phyloP scores from a whole-genome alignment of 805 yeast genomes.

The Metschnikowia kunwiensis region DNA sequence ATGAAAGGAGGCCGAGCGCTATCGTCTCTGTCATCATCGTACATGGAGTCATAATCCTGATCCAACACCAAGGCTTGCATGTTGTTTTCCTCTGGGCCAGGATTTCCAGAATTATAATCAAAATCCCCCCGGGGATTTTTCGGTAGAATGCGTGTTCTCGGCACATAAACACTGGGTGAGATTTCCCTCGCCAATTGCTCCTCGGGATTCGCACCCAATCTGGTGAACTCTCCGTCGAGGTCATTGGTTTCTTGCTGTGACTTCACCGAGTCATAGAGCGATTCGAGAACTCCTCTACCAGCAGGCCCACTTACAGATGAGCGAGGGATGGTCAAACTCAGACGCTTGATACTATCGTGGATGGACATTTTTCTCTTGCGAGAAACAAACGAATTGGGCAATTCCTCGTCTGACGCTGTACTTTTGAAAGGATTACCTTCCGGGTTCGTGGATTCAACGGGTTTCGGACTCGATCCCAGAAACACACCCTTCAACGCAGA shows the following conservation, averaged over 20 bases:
- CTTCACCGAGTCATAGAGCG: slow-evolving; percentile 10
- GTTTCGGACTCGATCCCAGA: neutral
- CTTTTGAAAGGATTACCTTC: neutral
- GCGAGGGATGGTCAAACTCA: slow-evolving; percentile 14
- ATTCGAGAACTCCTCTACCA: slow-evolving; percentile 7
- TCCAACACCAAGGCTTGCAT: slow-evolving; percentile 23
- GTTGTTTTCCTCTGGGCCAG: neutral
- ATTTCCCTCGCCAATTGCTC: slow-evolving; percentile 10
- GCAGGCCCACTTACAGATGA: slow-evolving; percentile 10
- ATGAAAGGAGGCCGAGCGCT: slow-evolving; percentile 44
- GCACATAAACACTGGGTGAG: slow-evolving; percentile 18
- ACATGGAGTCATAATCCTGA: slow-evolving; percentile 33
- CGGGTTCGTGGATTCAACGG: neutral
- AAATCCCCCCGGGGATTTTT: slow-evolving; percentile 1
- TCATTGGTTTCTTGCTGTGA: slow-evolving; percentile 6
- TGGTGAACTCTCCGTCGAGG: slow-evolving; percentile 7
- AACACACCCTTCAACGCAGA: slow-evolving; percentile 14
- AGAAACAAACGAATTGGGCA: slow-evolving; percentile 11
- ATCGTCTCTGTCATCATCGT: slow-evolving; percentile 32
- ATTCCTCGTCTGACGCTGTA: slow-evolving; percentile 1
- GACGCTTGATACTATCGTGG: slow-evolving; percentile 9
- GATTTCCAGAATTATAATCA: neutral
- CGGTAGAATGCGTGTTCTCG: slow-evolving; percentile 18
- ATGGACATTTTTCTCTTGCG: slow-evolving; percentile 14
- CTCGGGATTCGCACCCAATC: slow-evolving; percentile 8